Conservation (phyloP, 148 eudicot species). For the Persicaria tinctoria region DNA sequence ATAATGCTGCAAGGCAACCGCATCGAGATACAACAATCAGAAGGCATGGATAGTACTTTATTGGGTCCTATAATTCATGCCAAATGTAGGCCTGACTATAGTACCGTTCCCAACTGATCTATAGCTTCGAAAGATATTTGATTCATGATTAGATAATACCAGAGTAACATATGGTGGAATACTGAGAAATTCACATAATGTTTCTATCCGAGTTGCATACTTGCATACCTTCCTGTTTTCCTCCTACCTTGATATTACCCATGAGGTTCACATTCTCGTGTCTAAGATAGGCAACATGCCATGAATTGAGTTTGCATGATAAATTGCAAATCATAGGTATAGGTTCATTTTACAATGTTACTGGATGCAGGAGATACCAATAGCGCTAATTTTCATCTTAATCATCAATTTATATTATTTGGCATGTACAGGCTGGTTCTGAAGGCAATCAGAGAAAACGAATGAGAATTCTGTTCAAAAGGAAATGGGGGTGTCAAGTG, state of each 20-base stretch:
- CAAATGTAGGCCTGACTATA: slow-evolving; percentile 73
- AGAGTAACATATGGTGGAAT: neutral
- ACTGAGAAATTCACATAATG: neutral
- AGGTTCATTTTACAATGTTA: no score
- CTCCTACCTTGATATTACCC: neutral
- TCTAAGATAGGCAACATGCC: neutral
- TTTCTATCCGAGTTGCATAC: neutral
- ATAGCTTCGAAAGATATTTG: neutral
- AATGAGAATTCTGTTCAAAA: no score
- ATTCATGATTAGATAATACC: neutral
- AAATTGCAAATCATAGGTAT: neutral
- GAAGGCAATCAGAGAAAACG: slow-evolving; percentile 16
- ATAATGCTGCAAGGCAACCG: slow-evolving; percentile 25
- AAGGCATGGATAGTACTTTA: slow-evolving; percentile 57
- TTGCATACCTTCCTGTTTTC: no score
- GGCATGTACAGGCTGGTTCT: neutral
- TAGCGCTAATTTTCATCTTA: neutral
- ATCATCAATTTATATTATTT: neutral
- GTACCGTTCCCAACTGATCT: slow-evolving; percentile 18
- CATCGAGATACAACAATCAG: slow-evolving; percentile 29
- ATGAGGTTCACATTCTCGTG: neutral
- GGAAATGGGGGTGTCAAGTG: no score
- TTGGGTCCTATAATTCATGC: slow-evolving; percentile 95
- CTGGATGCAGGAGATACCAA: no score
- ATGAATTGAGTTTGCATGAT: neutral